A percentile compares a stretch with the other conserved stretches of the same genome.
Conservation (phyloP, 495 filamentous ascomycete species). For the Hypoxylon intermedium region DNA sequence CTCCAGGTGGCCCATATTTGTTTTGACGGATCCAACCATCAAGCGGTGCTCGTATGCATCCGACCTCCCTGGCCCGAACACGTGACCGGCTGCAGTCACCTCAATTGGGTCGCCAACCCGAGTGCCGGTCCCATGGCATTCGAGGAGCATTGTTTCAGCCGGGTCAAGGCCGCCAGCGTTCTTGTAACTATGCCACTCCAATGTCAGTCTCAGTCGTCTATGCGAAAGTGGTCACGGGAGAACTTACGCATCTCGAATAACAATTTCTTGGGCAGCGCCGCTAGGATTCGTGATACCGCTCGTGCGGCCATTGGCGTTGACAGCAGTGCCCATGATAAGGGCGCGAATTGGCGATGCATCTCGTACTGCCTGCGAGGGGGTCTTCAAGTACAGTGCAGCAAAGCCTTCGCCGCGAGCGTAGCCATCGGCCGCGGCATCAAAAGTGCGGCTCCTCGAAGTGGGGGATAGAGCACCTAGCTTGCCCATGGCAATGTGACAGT, state of each 20-base stretch:
- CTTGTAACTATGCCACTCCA: too few species aligned
- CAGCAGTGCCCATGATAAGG: constrained; percentile 59
- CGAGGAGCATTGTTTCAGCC: constrained; percentile 53
- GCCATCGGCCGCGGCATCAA: constrained; percentile 64
- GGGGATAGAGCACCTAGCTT: constrained; percentile 31
- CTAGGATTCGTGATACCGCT: constrained; percentile 60
- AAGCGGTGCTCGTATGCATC: constrained; percentile 7
- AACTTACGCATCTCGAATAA: constrained; percentile 58
- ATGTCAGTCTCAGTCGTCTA: too few species aligned
- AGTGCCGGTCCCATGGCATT: constrained; percentile 65
- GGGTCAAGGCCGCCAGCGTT: constrained; percentile 43
- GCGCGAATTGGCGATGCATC: constrained; percentile 60
- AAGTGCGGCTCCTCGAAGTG: constrained; percentile 47
- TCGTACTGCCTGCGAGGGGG: constrained; percentile 54
- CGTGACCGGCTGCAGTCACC: constrained; percentile 1
- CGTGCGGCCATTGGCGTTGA: constrained; percentile 61
- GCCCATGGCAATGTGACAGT: constrained; percentile 39
- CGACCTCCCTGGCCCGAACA: neutral
- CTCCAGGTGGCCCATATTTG: constrained; percentile 52
- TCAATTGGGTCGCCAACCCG: constrained; percentile 64
- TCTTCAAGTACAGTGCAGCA: constrained; percentile 62
- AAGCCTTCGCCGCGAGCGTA: constrained; percentile 69
- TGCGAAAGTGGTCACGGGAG: too few species aligned
- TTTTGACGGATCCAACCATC: constrained; percentile 26
- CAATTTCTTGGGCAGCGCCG: constrained; percentile 52